Percentiles rank a stretch among this genome's conserved stretches.
phyloP scores from a whole-genome alignment of 164 flowering plant genomes.

The Magnolia sinica region DNA sequence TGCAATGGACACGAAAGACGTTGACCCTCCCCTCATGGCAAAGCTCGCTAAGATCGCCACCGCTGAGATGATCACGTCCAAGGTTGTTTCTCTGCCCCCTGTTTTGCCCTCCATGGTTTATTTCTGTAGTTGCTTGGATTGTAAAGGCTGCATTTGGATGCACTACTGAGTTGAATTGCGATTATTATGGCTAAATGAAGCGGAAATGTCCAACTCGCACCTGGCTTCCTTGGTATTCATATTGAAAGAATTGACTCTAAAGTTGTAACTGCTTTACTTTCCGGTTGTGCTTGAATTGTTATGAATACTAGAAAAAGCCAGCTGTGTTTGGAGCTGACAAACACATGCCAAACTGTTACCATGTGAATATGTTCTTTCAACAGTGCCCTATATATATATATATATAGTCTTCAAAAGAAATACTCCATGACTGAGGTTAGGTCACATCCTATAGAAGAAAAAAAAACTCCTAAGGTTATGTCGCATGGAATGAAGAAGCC shows the following conservation, averaged over 20 bases:
- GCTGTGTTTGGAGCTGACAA: too few relatives aligned
- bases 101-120: not conserved
- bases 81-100: slow-evolving; percentile 38
- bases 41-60: slow-evolving; percentile 81
- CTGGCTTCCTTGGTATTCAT: not conserved
- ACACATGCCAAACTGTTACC: too few relatives aligned
- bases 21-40: slow-evolving; percentile 62
- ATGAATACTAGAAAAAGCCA: not conserved
- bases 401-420: too few relatives aligned
- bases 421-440: too few relatives aligned
- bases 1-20: slow-evolving; percentile 50
- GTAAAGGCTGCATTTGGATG: not conserved
- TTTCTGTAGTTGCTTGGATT: not conserved
- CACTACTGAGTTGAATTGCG: not conserved
- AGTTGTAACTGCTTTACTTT: too few relatives aligned
- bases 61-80: slow-evolving; percentile 81
- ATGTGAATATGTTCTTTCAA: too few relatives aligned
- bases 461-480: too few relatives aligned
- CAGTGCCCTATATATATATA: too few relatives aligned
- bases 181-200: not conserved
- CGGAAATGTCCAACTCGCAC: not conserved
- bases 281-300: not conserved
- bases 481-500: too few relatives aligned
- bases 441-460: too few relatives aligned
- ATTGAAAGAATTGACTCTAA: not conserved